Percentiles rank a stretch among this genome's conserved stretches.
phyloP scores from a whole-genome alignment of 176 grass and related monocot species.

The Pontederia crassipes region DNA sequence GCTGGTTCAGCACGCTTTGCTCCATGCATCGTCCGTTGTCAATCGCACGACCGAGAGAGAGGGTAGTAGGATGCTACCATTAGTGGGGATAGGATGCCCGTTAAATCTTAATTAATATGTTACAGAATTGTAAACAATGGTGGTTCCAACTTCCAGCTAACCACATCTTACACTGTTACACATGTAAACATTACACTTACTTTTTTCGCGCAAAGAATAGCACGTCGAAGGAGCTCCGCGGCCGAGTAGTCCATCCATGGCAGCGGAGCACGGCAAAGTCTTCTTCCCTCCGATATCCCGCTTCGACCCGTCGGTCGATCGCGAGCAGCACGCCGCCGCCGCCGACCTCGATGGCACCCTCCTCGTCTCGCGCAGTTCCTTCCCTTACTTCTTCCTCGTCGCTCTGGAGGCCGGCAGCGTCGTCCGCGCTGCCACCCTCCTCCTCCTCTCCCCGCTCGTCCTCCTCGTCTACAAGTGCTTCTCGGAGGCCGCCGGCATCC shows the following conservation, averaged over 20 bases:
- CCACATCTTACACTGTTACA: no score
- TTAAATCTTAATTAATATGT: no score
- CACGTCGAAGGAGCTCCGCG: neutral
- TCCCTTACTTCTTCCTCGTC: slow-evolving; percentile 92
- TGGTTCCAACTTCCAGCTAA: no score
- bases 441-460: slow-evolving; percentile 41
- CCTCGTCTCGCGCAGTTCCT: slow-evolving; percentile 54
- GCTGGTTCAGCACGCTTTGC: no score
- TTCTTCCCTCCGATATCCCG: slow-evolving; percentile 55
- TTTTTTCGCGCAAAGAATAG: neutral
- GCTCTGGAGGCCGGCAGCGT: slow-evolving; percentile 59
- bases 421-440: slow-evolving; percentile 40
- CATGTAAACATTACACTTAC: no score
- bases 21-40: no score
- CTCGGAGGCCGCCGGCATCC: slow-evolving; percentile 73
- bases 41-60: no score
- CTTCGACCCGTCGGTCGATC: slow-evolving; percentile 12
- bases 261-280: neutral
- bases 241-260: neutral
- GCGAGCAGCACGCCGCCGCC: slow-evolving; percentile 25
- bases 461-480: slow-evolving; percentile 47
- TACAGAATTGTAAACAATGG: no score
- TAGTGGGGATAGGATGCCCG: no score
- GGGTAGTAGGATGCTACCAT: no score
- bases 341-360: slow-evolving; percentile 84